Percentiles rank a stretch among this genome's conserved stretches.
Evolutionary conservation across 306 rosid species (phyloP).

Genomic region (Canavalia gladiata): DNA sequence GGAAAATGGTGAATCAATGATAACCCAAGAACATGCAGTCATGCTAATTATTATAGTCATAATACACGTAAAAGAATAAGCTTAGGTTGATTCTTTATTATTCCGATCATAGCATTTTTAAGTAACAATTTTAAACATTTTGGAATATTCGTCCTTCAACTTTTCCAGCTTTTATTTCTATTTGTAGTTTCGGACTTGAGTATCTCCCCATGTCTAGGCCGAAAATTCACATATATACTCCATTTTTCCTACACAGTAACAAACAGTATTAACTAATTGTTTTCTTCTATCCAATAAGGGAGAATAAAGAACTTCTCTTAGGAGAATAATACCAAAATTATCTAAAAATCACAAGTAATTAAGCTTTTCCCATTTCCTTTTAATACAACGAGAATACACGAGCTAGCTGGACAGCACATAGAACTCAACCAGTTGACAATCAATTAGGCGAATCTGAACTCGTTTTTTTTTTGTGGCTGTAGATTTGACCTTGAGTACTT

Average conservation of each 20-base stretch:
- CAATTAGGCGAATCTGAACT: not conserved
- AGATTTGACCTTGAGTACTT: not conserved
- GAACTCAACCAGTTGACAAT: not conserved
- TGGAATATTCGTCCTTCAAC: not conserved
- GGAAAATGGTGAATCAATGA: slow-evolving; percentile 5
- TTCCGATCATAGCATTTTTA: not conserved
- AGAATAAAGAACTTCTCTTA: not conserved
- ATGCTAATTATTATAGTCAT: not conserved
- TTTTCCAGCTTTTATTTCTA: not conserved
- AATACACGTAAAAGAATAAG: not conserved
- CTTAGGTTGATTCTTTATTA: not conserved
- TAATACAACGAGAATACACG: too few species aligned
- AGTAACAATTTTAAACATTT: not conserved
- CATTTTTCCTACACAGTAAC: not conserved
- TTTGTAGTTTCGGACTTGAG: slow-evolving; percentile 1
- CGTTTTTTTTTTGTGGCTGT: not conserved
- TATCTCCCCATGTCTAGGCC: not conserved
- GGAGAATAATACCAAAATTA: too few species aligned
- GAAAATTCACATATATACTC: not conserved
- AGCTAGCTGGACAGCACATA: slow-evolving; percentile 3
- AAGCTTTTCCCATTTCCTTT: too few species aligned
- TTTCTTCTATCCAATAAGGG: not conserved
- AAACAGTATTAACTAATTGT: not conserved
- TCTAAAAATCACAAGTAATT: too few species aligned
- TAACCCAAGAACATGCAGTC: not conserved